Evolutionary conservation across 2,329 filamentous ascomycete genomes (phyloP), one percentile per base, ranked within the genome.

Genomic region (Fusarium liriodendri): DNA sequence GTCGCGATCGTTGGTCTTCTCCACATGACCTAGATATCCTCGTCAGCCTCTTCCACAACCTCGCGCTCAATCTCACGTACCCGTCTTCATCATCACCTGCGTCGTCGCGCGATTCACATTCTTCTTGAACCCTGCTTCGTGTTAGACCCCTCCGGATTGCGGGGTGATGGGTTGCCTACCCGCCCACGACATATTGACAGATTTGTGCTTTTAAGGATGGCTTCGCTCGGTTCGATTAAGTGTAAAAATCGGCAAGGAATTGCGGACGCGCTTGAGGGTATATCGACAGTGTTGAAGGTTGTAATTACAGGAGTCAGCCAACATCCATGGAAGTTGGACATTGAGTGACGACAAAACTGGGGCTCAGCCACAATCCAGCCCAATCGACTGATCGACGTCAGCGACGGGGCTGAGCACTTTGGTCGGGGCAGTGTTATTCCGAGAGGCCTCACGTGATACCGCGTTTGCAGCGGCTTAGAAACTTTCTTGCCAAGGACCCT

Each of bases 71-170:
- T 16, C 29, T 16, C 38, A 79, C 88, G 74, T 83, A 94, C 92
- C 94, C 67, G 95, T 97, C 90, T 99, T 99, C 96, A 99, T 98
- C 95, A 99, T 98, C 73, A 98, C 96, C 92, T 98, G 95, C 86
- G 97, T 99, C 85, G 96, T 98, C 80, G 96, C 96, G 87, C 97
- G 95, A 88, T 97, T 96, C 87, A 98, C 95, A 91, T 97, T 97
- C 85, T 97, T 98, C 87, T 97, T 86, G 80, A 86, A 86, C 75
- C 85, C 85, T 86, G 75, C 73, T 37, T 66, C 38, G 57, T 64
- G 72, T 83, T 77, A 83, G 79, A 80, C 76, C 77, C 77, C 75
- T 77, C 72, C 52, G 60, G 45, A 73, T 75, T 75, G 77, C 76
- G 78, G 78, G 78, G 79, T 78, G 73, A 62, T 55, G 58, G 72